These are phyloP conservation scores for Aspergillus udagawae DNA, from an alignment of 2,329 filamentous ascomycete genomes.

Conservation along the genomic window DNA sequence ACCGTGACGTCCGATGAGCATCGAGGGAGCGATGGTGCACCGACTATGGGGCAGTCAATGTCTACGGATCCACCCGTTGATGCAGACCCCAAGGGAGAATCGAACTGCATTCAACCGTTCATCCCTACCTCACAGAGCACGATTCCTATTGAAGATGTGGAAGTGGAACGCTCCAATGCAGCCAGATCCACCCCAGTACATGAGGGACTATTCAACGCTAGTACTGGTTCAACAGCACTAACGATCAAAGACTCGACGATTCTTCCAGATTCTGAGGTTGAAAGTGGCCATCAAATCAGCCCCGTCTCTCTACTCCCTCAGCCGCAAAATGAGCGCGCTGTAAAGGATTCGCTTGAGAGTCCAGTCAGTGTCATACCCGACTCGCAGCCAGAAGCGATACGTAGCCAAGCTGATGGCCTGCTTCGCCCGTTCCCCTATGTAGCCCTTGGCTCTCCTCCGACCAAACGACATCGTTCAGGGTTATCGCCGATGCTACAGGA, in stretches of 20 bases:
- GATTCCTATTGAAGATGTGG: neutral
- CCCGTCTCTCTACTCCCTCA: neutral
- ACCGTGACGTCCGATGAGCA: slow-evolving; percentile 4
- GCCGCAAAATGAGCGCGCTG: neutral
- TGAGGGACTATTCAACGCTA: neutral
- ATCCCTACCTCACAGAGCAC: neutral
- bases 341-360: slow-evolving; percentile 26
- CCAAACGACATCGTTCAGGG: slow-evolving; percentile 13
- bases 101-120: neutral
- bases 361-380: slow-evolving; percentile 39
- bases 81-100: neutral
- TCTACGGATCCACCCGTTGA: neutral
- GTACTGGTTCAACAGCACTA: neutral
- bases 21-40: neutral
- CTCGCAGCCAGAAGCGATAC: slow-evolving; percentile 28
- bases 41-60: neutral
- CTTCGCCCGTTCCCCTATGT: neutral
- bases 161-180: neutral
- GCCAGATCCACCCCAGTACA: too few species aligned
- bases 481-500: neutral
- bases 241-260: neutral
- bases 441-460: neutral
- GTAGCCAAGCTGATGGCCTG: slow-evolving; percentile 2
- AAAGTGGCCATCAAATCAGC: neutral
- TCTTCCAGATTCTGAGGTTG: neutral